phyloP scores from a whole-genome alignment of 2,329 filamentous ascomycete genomes.

The Chrysosporium queenslandicum region DNA sequence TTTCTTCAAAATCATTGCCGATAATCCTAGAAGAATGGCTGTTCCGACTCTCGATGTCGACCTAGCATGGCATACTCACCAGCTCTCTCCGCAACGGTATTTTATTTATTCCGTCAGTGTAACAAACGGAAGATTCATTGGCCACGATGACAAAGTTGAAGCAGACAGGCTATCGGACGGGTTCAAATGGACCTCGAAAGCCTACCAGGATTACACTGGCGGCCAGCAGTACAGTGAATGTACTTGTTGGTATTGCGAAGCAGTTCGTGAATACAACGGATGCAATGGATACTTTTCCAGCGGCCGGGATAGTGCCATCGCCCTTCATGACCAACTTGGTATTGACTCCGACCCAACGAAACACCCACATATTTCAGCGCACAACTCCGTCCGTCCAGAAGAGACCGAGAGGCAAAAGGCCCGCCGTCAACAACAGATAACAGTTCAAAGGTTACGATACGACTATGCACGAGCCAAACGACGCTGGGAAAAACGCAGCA shows the following conservation, averaged over 20 bases:
- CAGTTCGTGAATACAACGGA: constrained; percentile 47
- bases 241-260: constrained; percentile 77
- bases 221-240: constrained; percentile 63
- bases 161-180: constrained; percentile 52
- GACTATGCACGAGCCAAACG: constrained; percentile 44
- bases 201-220: constrained; percentile 55
- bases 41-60: constrained; percentile 33
- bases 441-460: constrained; percentile 41
- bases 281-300: constrained; percentile 27
- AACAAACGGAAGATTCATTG: constrained; percentile 50
- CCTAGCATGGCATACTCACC: constrained; percentile 57
- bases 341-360: constrained; percentile 44
- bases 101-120: constrained; percentile 45
- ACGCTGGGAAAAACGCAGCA: constrained; percentile 26
- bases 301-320: constrained; percentile 42
- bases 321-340: constrained; percentile 30
- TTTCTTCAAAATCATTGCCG: constrained; percentile 36
- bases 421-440: constrained; percentile 19
- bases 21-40: constrained; percentile 27
- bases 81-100: constrained; percentile 57
- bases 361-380: constrained; percentile 61
- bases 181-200: constrained; percentile 64
- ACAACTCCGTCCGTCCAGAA: constrained; percentile 51
- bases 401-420: neutral
- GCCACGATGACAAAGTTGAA: constrained; percentile 77